A percentile compares a stretch with the other conserved stretches of the same genome.
Evolutionary conservation across 2,329 filamentous ascomycete genomes (phyloP).

Genomic region (Pestalotiopsis sp.): DNA sequence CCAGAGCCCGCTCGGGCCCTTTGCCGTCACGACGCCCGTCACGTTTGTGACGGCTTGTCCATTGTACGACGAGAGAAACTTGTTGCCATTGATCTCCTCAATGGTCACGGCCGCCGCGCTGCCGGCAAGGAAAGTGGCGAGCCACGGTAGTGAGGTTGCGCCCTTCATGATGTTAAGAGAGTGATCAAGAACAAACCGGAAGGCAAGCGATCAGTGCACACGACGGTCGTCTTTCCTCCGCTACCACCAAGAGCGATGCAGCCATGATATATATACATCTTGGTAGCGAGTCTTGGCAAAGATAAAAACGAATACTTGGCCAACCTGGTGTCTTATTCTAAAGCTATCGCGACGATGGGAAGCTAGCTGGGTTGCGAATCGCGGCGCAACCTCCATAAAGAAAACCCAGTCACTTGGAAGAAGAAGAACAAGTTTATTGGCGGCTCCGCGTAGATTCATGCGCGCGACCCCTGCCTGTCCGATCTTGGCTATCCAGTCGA

Average conservation of each 20-base stretch:
- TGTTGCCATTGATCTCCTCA: constrained; percentile 67
- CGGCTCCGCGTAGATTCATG: constrained; percentile 10
- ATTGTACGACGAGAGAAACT: constrained; percentile 63
- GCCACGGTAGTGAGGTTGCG: constrained; percentile 15
- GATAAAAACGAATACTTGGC: constrained; percentile 8
- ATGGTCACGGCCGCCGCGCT: constrained; percentile 45
- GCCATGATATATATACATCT: constrained; percentile 3
- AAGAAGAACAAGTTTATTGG: not conserved
- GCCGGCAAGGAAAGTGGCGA: constrained; percentile 23
- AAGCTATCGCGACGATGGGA: not conserved
- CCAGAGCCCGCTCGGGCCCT: constrained; percentile 64
- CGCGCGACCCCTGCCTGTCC: not conserved
- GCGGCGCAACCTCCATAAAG: not conserved
- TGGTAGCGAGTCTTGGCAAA: not conserved
- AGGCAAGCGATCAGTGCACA: not conserved
- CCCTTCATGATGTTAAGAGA: constrained; percentile 17
- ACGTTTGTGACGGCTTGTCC: constrained; percentile 60
- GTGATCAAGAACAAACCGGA: not conserved
- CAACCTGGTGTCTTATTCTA: not conserved
- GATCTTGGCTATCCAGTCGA: constrained; percentile 10
- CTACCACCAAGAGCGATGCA: not conserved
- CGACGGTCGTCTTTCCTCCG: not conserved
- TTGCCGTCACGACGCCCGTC: constrained; percentile 67
- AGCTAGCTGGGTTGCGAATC: not conserved
- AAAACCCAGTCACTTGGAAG: not conserved